phyloP scores from a whole-genome alignment of 495 filamentous ascomycete genomes.

The Jackrogersella multiformis region DNA sequence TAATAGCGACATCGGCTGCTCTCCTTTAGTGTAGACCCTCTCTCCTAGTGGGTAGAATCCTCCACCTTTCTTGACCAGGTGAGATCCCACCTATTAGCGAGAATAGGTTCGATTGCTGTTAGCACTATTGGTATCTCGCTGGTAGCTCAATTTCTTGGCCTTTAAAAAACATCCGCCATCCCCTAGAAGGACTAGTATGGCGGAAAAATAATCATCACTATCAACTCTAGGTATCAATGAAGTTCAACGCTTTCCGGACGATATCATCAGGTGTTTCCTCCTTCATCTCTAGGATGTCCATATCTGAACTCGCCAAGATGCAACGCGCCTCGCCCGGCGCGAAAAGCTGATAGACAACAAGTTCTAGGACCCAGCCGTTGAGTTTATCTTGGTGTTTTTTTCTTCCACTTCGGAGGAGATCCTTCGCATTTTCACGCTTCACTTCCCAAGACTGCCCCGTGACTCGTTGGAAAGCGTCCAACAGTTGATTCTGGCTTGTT shows the following conservation, averaged over 20 bases:
- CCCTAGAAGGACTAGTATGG: no score
- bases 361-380: constrained; percentile 36
- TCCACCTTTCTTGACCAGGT: no score
- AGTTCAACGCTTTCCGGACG: constrained; percentile 4
- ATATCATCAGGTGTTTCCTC: constrained; percentile 36
- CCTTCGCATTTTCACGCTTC: constrained; percentile 42
- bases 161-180: no score
- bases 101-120: no score
- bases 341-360: constrained; percentile 42
- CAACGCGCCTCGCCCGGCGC: constrained; percentile 38
- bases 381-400: constrained; percentile 29
- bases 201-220: no score
- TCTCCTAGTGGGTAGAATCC: no score
- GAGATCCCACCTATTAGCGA: no score
- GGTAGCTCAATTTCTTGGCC: no score
- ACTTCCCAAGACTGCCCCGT: constrained; percentile 45
- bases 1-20: no score
- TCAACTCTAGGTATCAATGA: not conserved
- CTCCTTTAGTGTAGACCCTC: no score
- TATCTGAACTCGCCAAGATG: constrained; percentile 39
- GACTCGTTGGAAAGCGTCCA: constrained; percentile 51
- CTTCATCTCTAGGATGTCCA: constrained; percentile 30
- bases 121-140: no score
- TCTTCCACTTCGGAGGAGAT: constrained; percentile 42
- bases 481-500: constrained; percentile 53